Conservation (phyloP, 2,329 filamentous ascomycete species). For the Sclerotinia glacialis region DNA sequence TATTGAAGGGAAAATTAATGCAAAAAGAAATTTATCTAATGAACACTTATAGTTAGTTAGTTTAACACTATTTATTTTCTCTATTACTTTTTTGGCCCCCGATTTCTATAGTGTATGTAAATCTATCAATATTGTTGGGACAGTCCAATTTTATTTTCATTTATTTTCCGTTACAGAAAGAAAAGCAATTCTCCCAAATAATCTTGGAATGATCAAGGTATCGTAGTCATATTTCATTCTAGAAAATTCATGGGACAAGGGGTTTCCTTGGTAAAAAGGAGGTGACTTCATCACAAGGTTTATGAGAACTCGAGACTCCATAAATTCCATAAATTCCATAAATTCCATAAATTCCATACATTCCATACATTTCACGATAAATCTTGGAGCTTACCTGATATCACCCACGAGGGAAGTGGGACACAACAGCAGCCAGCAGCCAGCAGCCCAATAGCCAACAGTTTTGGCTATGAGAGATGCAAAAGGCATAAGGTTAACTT, state of each 20-base stretch:
- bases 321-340: too few species aligned
- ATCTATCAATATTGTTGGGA: conserved; percentile 9
- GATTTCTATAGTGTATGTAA: background rate
- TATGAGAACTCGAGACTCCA: background rate
- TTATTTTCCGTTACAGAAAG: conserved; percentile 8
- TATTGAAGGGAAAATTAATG: background rate
- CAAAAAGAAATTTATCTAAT: background rate
- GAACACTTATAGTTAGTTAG: too few species aligned
- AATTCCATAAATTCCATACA: too few species aligned
- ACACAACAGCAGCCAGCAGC: background rate
- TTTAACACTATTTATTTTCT: background rate
- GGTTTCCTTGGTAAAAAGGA: background rate
- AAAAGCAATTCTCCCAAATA: background rate
- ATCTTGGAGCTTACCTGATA: background rate
- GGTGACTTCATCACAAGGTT: conserved; percentile 18
- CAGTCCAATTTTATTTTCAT: conserved; percentile 7
- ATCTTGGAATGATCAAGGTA: background rate
- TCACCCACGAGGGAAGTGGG: conserved; percentile 1
- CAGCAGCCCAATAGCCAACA: background rate
- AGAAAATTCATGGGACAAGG: conserved; percentile 2
- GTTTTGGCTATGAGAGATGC: background rate
- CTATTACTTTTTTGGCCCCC: background rate
- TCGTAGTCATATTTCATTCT: background rate
- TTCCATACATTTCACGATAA: background rate
- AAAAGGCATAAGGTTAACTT: background rate